Evolutionary conservation across 805 yeast species (phyloP).

Genomic region (Cyberlindnera petersonii): DNA sequence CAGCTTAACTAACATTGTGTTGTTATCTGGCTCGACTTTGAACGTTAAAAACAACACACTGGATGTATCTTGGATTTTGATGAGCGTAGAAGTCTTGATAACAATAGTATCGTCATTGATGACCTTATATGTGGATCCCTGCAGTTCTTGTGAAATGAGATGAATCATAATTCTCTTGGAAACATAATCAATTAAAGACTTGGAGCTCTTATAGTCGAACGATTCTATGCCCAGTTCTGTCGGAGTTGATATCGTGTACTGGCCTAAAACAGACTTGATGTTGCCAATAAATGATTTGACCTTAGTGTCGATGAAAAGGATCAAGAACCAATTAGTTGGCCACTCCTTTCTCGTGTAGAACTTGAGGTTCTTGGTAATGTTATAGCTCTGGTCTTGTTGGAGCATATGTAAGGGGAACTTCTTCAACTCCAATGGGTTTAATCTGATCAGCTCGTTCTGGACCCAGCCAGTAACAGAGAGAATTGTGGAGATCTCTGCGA

Average conservation of each 20-base stretch:
- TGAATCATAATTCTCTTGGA: slow-evolving; percentile 21
- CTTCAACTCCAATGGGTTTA: slow-evolving; percentile 45
- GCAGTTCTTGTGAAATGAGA: slow-evolving; percentile 16
- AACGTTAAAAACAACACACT: slow-evolving; percentile 32
- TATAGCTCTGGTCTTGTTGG: slow-evolving; percentile 3
- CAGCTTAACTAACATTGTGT: slow-evolving; percentile 29
- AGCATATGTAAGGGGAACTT: slow-evolving; percentile 20
- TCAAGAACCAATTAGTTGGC: slow-evolving; percentile 38
- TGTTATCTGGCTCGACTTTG: slow-evolving; percentile 20
- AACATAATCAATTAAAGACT: slow-evolving; percentile 10
- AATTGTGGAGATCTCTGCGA: slow-evolving; percentile 48
- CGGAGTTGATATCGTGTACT: slow-evolving; percentile 10
- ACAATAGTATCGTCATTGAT: slow-evolving; percentile 22
- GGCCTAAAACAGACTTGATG: slow-evolving; percentile 18
- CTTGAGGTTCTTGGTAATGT: slow-evolving; percentile 25
- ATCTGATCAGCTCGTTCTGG: slow-evolving; percentile 47
- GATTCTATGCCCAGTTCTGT: slow-evolving; percentile 13
- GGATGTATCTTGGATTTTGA: slow-evolving; percentile 34
- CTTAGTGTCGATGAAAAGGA: slow-evolving; percentile 29
- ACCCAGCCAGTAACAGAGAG: slow-evolving; percentile 70
- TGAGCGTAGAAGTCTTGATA: slow-evolving; percentile 34
- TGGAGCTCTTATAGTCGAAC: slow-evolving; percentile 27
- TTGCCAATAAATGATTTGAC: slow-evolving; percentile 35
- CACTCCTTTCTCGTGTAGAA: slow-evolving; percentile 34
- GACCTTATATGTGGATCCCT: slow-evolving; percentile 8